phyloP scores from a whole-genome alignment of 148 eudicot genomes.

The Fagopyrum tataricum region DNA sequence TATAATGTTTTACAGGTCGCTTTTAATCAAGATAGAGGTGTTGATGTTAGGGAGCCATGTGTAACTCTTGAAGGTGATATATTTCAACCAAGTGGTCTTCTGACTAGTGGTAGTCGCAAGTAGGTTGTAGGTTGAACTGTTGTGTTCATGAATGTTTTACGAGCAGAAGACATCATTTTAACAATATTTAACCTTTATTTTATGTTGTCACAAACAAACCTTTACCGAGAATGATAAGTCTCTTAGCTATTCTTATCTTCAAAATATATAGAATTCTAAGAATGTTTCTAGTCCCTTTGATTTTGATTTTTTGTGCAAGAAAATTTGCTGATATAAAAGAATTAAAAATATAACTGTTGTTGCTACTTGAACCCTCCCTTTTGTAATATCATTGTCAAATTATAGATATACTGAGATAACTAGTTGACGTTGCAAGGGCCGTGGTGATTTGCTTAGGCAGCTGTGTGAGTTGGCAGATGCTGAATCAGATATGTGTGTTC shows the following conservation, averaged over 20 bases:
- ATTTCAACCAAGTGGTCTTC: conserved; percentile 96
- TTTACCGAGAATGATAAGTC: background rate
- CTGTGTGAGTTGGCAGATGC: conserved; percentile 82
- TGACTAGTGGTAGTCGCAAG: conserved; percentile 99
- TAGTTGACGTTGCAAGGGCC: conserved; percentile 63
- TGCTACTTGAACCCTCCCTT: background rate
- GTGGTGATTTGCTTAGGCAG: conserved; percentile 80
- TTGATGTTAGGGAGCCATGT: conserved; percentile 57
- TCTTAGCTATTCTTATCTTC: background rate
- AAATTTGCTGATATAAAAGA: background rate
- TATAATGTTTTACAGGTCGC: conserved; percentile 47
- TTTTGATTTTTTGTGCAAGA: background rate
- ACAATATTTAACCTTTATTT: background rate
- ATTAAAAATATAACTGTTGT: background rate
- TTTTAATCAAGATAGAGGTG: conserved; percentile 48
- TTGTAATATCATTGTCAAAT: background rate
- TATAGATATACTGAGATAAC: conserved; percentile 13
- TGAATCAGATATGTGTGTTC: conserved; percentile 59
- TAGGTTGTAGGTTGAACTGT: conserved; percentile 24
- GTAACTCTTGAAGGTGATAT: conserved; percentile 93
- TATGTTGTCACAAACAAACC: background rate
- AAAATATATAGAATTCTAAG: background rate
- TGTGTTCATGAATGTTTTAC: background rate
- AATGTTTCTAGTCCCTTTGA: background rate
- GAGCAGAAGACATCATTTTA: background rate